phyloP scores from a whole-genome alignment of 1,284 basidiomycete species.

The Veloboletus limbatus region DNA sequence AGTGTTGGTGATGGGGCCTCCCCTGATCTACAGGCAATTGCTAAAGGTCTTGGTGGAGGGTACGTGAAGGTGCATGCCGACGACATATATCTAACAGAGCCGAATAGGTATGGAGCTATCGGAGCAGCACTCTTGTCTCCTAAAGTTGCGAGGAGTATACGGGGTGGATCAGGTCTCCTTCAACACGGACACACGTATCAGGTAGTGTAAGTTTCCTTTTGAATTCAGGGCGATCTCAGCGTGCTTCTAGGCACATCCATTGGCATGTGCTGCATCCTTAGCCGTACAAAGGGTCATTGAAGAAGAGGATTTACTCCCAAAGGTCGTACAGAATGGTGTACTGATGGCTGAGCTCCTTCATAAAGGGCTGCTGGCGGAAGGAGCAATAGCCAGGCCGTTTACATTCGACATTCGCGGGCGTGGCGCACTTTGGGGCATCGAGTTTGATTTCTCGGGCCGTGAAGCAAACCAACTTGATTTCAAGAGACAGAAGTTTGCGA shows the following conservation, averaged over 20 bases:
- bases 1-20: slow-evolving; percentile 70
- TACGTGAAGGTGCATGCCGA: slow-evolving; percentile 32
- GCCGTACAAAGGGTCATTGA: slow-evolving; percentile 76
- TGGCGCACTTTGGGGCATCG: slow-evolving; percentile 80
- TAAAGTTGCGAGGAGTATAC: slow-evolving; percentile 66
- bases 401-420: slow-evolving; percentile 75
- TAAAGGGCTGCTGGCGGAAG: slow-evolving; percentile 51
- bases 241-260: slow-evolving; percentile 56
- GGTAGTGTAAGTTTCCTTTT: slow-evolving; percentile 34
- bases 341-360: slow-evolving; percentile 58
- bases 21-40: slow-evolving; percentile 82
- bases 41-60: slow-evolving; percentile 87
- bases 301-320: slow-evolving; percentile 66
- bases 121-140: slow-evolving; percentile 77
- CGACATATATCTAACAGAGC: slow-evolving; percentile 5
- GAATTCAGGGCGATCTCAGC: slow-evolving; percentile 6
- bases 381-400: slow-evolving; percentile 57
- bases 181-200: slow-evolving; percentile 89
- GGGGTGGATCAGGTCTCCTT: slow-evolving; percentile 63
- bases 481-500: slow-evolving; percentile 52
- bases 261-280: slow-evolving; percentile 73
- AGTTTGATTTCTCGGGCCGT: slow-evolving; percentile 63
- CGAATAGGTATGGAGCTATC: slow-evolving; percentile 72
- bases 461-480: slow-evolving; percentile 47
- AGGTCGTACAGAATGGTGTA: slow-evolving; percentile 59